phyloP scores from a whole-genome alignment of 225 moss, liverwort and hornwort genomes.

The Pleurozium schreberi region DNA sequence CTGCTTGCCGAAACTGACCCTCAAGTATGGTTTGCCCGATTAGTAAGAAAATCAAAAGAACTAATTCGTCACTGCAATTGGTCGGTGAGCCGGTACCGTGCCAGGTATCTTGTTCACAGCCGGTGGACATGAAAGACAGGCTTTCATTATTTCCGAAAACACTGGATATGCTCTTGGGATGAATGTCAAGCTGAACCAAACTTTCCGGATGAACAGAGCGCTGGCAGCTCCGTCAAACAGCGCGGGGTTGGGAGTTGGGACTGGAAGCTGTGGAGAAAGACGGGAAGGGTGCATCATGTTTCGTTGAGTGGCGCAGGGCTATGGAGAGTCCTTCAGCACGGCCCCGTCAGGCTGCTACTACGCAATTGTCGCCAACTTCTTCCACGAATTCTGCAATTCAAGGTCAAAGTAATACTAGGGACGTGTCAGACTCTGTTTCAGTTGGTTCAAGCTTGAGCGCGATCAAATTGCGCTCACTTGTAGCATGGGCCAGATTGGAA shows the following conservation, averaged over 20 bases:
- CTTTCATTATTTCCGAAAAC: background rate
- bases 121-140: background rate
- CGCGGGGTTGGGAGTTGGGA: background rate
- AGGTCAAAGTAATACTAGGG: background rate
- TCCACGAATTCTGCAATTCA: background rate
- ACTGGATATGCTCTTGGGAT: background rate
- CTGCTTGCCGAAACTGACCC: background rate
- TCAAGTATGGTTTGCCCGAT: background rate
- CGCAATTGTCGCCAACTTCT: background rate
- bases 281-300: background rate
- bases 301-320: background rate
- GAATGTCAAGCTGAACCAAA: background rate
- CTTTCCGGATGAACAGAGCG: background rate
- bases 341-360: background rate
- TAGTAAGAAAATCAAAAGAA: background rate
- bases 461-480: background rate
- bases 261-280: background rate
- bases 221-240: background rate
- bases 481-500: conserved; percentile 6
- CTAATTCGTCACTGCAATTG: background rate
- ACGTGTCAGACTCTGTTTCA: background rate
- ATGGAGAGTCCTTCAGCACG: conserved; percentile 1
- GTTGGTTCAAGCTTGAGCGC: background rate
- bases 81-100: background rate
- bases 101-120: background rate